Conservation (phyloP, 2,329 filamentous ascomycete genomes). For the Phaeoacremonium minimum region DNA sequence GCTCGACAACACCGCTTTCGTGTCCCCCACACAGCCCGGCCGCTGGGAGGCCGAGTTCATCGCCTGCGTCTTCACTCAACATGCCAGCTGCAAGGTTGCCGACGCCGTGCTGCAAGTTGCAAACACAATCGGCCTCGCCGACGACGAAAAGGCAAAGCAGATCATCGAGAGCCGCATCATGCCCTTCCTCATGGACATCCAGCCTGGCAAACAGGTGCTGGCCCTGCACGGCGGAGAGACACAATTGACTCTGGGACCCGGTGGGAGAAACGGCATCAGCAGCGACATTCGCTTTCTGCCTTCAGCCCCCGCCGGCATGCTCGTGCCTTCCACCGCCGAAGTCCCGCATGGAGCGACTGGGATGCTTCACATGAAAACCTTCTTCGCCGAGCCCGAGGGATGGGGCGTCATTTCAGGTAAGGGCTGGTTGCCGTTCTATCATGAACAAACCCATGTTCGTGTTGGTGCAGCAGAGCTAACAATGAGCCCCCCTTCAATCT, state of each 20-base stretch:
- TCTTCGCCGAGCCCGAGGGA: conserved; percentile 70
- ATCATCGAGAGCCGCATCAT: conserved; percentile 64
- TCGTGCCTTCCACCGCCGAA: conserved; percentile 41
- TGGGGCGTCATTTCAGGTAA: conserved; percentile 78
- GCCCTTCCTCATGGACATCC: conserved; percentile 74
- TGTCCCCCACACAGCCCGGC: conserved; percentile 31
- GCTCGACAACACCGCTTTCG: conserved; percentile 83
- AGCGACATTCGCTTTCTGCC: conserved; percentile 55
- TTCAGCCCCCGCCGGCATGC: conserved; percentile 36
- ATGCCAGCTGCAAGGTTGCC: conserved; percentile 62
- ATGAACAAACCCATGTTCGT: too few relatives aligned
- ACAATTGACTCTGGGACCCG: conserved; percentile 59
- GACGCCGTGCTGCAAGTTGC: conserved; percentile 68
- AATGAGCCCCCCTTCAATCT: too few relatives aligned
- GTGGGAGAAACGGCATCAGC: conserved; percentile 68
- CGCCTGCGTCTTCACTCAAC: conserved; percentile 72
- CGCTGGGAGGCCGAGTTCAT: conserved; percentile 81
- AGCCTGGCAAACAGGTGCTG: conserved; percentile 65
- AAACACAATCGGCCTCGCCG: conserved; percentile 61
- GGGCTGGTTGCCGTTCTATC: too few relatives aligned
- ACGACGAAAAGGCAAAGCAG: conserved; percentile 50
- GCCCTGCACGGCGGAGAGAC: conserved; percentile 48
- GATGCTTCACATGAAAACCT: conserved; percentile 61
- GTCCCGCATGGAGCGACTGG: conserved; percentile 50
- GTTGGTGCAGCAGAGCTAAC: too few relatives aligned